These are phyloP conservation scores for Diaporthe destruens DNA, from an alignment of 2,329 filamentous ascomycete genomes.

Conservation along the genomic window DNA sequence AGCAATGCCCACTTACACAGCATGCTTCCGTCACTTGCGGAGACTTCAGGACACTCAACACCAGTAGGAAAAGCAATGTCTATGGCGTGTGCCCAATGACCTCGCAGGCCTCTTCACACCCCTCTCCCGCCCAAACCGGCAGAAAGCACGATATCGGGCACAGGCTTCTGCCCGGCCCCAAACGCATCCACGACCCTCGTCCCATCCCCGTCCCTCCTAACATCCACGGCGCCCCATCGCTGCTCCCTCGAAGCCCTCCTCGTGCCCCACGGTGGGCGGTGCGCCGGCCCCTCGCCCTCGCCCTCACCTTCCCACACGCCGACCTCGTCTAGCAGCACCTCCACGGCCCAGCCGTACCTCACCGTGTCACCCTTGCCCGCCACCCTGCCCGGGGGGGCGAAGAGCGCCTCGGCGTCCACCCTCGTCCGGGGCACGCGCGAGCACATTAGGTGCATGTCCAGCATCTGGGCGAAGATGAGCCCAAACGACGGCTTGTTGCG, in stretches of 20 bases:
- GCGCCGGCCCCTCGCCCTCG: slow-evolving; percentile 28
- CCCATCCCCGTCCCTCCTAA: slow-evolving; percentile 48
- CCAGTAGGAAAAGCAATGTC: neutral
- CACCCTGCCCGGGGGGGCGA: slow-evolving; percentile 38
- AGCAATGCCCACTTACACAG: neutral
- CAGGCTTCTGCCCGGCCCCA: slow-evolving; percentile 21
- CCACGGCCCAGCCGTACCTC: slow-evolving; percentile 58
- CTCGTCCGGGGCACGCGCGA: slow-evolving; percentile 57
- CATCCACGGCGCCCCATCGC: slow-evolving; percentile 64
- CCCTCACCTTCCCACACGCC: slow-evolving; percentile 56
- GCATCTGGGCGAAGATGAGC: slow-evolving; percentile 65
- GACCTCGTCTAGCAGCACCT: slow-evolving; percentile 65
- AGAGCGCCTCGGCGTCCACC: slow-evolving; percentile 55
- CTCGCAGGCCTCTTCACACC: slow-evolving; percentile 9
- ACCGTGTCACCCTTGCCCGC: slow-evolving; percentile 38
- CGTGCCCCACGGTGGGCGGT: slow-evolving; percentile 36
- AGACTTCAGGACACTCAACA: neutral
- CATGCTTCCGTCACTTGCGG: neutral
- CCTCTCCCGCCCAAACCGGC: slow-evolving; percentile 38
- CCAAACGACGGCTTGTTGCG: slow-evolving; percentile 66
- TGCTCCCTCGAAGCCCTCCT: slow-evolving; percentile 60
- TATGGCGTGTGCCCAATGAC: neutral
- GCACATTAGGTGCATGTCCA: slow-evolving; percentile 67
- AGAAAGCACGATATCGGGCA: slow-evolving; percentile 34
- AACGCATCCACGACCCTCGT: slow-evolving; percentile 58